A percentile compares a stretch with the other conserved stretches of the same genome.
These are phyloP conservation scores for Globisporangium spinosum DNA, from an alignment of 352 stramenopile genomes.

Conservation along the genomic window DNA sequence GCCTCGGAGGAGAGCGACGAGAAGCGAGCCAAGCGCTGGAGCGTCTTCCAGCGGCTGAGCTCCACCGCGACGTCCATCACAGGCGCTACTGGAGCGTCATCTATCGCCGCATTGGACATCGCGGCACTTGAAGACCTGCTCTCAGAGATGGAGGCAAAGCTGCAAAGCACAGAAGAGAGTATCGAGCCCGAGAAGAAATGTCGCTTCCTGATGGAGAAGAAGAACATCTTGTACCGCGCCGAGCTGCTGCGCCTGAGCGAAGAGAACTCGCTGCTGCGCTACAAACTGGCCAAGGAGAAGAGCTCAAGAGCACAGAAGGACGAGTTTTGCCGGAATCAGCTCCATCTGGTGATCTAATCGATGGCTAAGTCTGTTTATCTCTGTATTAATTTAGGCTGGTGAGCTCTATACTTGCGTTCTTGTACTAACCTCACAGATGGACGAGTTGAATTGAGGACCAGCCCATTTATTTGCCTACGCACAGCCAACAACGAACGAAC, in stretches of 20 bases:
- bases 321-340: slow-evolving; percentile 22
- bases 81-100: background rate
- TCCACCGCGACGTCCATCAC: slow-evolving; percentile 20
- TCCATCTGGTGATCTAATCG: slow-evolving; percentile 27
- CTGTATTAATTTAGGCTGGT: background rate
- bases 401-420: background rate
- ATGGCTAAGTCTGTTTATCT: background rate
- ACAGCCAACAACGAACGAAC: background rate
- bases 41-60: slow-evolving; percentile 38
- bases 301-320: slow-evolving; percentile 22
- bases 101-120: background rate
- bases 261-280: slow-evolving; percentile 49
- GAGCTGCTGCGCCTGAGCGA: slow-evolving; percentile 52
- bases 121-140: slow-evolving; percentile 18
- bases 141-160: slow-evolving; percentile 29
- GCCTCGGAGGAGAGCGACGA: background rate
- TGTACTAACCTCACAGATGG: background rate
- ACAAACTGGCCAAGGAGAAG: slow-evolving; percentile 21
- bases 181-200: slow-evolving; percentile 67
- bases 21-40: slow-evolving; percentile 32
- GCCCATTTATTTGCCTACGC: background rate
- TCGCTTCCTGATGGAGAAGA: slow-evolving; percentile 63
- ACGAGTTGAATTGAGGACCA: background rate
- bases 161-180: slow-evolving; percentile 31
- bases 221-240: slow-evolving; percentile 76